phyloP scores from a whole-genome alignment of 2,329 filamentous ascomycete species.

The Sarocladiaceae sp. region DNA sequence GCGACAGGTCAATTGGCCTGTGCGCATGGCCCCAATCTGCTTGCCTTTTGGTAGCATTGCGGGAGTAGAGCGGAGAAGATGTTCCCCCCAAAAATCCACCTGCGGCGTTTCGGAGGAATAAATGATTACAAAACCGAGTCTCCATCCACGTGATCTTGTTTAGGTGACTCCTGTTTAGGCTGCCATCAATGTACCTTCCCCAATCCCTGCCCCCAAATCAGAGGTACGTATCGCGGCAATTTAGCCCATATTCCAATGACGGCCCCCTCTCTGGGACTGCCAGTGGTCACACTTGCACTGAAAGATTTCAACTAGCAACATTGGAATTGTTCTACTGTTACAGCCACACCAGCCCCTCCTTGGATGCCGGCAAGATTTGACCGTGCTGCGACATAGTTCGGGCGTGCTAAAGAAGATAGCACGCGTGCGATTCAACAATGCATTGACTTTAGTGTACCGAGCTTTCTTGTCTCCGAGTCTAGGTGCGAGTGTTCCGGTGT shows the following conservation, averaged over 20 bases:
- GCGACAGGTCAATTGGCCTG: not conserved
- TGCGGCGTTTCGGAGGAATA: not conserved
- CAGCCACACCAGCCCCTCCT: not conserved
- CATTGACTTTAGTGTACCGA: too few species aligned
- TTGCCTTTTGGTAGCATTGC: too few species aligned
- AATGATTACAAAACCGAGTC: not conserved
- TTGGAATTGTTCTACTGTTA: not conserved
- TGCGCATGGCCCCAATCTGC: not conserved
- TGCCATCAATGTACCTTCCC: not conserved
- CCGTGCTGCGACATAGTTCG: not conserved
- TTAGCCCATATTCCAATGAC: not conserved
- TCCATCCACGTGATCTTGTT: not conserved
- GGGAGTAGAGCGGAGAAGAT: too few species aligned
- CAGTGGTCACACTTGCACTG: constrained; percentile 1
- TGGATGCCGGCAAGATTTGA: too few species aligned
- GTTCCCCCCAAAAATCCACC: not conserved
- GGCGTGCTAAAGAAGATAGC: too few species aligned
- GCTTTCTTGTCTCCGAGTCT: too few species aligned
- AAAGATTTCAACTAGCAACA: not conserved
- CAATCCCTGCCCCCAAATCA: not conserved
- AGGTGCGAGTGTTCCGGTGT: too few species aligned
- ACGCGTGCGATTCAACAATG: too few species aligned
- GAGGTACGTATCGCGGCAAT: not conserved
- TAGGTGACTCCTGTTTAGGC: constrained; percentile 5
- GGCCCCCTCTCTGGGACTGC: not conserved